Conservation (phyloP, 371 early-diverging fungal genomes). For the Lichtheimia hyalospora region DNA sequence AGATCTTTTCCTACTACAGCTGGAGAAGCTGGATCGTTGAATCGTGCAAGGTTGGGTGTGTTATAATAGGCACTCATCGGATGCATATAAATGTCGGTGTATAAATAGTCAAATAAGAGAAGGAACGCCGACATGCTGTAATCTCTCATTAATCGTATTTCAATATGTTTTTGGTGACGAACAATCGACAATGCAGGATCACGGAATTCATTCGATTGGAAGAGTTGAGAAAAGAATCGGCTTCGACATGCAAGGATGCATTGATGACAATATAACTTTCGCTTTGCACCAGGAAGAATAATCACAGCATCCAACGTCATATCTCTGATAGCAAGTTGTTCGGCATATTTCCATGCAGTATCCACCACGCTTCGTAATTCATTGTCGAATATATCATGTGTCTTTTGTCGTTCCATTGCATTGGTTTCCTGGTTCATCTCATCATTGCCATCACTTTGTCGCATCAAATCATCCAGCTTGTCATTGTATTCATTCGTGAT, state of each 20-base stretch:
- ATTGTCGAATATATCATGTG: neutral
- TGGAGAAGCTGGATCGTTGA: neutral
- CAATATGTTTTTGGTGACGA: conserved; percentile 1
- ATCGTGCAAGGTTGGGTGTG: conserved; percentile 14
- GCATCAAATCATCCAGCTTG: neutral
- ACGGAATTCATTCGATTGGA: neutral
- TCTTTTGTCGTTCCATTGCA: conserved; percentile 1
- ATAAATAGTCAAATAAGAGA: conserved; percentile 38
- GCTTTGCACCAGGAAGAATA: conserved; percentile 18
- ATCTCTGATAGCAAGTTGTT: conserved; percentile 9
- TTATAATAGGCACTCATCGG: conserved; percentile 34
- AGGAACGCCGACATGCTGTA: conserved; percentile 23
- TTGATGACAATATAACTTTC: conserved; percentile 50
- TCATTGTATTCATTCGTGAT: conserved; percentile 1
- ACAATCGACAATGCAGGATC: neutral
- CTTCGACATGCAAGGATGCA: conserved; percentile 25
- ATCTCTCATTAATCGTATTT: conserved; percentile 16
- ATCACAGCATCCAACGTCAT: conserved; percentile 43
- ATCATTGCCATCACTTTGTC: neutral
- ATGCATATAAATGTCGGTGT: conserved; percentile 32
- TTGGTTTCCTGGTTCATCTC: neutral
- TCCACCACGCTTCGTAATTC: neutral
- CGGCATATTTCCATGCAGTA: conserved; percentile 19
- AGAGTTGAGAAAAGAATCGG: conserved; percentile 17
- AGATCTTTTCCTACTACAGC: conserved; percentile 30